phyloP scores from a whole-genome alignment of 805 yeast genomes.

The Kluyveromyces siamensis region DNA sequence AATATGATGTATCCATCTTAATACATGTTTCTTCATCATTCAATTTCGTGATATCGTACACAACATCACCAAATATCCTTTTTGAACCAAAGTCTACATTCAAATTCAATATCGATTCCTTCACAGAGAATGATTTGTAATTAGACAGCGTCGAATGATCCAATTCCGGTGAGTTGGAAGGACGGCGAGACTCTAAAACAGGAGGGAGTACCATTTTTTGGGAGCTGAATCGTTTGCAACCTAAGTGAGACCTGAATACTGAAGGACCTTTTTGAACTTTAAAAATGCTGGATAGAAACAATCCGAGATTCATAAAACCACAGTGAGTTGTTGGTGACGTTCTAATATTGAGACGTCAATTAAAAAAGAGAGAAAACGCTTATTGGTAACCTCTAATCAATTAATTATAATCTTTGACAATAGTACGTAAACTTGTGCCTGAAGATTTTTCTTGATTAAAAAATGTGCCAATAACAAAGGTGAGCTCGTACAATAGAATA shows the following conservation, averaged over 20 bases:
- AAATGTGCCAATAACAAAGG: too few relatives aligned
- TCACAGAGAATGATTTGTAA: constrained; percentile 44
- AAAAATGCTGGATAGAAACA: neutral
- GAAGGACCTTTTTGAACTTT: neutral
- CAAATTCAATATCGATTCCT: constrained; percentile 43
- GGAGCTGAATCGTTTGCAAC: neutral
- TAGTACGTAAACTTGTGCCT: too few relatives aligned
- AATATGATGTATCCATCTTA: constrained; percentile 61
- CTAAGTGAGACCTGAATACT: neutral
- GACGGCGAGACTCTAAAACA: constrained; percentile 24
- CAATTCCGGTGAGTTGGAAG: constrained; percentile 35
- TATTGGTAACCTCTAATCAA: too few relatives aligned
- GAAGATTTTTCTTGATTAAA: too few relatives aligned
- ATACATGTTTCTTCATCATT: constrained; percentile 28
- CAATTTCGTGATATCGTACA: constrained; percentile 33
- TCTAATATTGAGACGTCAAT: too few relatives aligned
- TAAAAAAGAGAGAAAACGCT: too few relatives aligned
- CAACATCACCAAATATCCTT: constrained; percentile 47
- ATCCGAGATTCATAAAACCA: neutral
- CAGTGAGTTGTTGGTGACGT: neutral
- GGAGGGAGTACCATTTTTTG: constrained; percentile 18
- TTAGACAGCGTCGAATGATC: constrained; percentile 80
- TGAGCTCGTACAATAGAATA: too few relatives aligned
- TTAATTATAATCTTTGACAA: too few relatives aligned
- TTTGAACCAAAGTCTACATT: constrained; percentile 46